phyloP scores from a whole-genome alignment of 352 stramenopile genomes.

The Lagenidium giganteum region DNA sequence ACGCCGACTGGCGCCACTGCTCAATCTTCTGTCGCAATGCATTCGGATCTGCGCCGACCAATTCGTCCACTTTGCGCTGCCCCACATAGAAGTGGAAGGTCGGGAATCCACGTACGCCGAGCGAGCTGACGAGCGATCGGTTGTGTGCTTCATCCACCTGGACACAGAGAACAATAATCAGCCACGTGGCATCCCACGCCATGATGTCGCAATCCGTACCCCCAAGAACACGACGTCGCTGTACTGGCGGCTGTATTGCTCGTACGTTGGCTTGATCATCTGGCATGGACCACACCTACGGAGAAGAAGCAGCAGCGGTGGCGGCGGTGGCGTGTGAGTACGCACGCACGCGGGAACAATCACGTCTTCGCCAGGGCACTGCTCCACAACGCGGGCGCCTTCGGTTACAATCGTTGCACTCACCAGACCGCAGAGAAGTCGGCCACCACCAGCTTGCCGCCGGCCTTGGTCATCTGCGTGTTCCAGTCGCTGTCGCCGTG shows the following conservation, averaged over 20 bases:
- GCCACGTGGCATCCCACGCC: no score
- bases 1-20: conserved; percentile 79
- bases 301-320: no score
- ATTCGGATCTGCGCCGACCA: conserved; percentile 82
- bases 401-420: no score
- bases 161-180: not conserved
- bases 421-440: conserved; percentile 86
- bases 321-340: no score
- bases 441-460: conserved; percentile 86
- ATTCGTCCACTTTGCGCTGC: conserved; percentile 83
- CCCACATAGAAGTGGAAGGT: conserved; percentile 92
- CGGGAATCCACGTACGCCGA: conserved; percentile 83
- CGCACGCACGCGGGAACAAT: no score
- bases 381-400: not conserved
- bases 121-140: conserved; percentile 65
- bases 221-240: conserved; percentile 86
- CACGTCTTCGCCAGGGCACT: not conserved
- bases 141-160: conserved; percentile 81
- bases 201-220: conserved; percentile 22
- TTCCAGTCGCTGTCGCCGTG: conserved; percentile 76
- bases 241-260: conserved; percentile 78
- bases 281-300: conserved; percentile 79
- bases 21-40: conserved; percentile 83
- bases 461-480: conserved; percentile 60
- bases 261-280: conserved; percentile 83